phyloP scores from a whole-genome alignment of 352 stramenopile genomes.

The Pilasporangium apinafurcum region DNA sequence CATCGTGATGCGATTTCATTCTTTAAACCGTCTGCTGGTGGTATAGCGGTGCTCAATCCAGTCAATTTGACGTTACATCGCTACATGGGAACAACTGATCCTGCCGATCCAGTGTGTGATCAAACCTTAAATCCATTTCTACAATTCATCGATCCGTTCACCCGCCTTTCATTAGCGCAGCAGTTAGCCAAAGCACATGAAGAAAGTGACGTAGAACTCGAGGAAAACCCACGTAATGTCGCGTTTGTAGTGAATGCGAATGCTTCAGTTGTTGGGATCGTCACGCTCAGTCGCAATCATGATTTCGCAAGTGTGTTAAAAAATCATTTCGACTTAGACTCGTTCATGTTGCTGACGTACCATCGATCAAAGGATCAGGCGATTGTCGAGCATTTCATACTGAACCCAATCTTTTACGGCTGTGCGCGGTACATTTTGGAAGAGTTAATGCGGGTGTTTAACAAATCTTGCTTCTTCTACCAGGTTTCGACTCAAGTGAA shows the following conservation, averaged over 20 bases:
- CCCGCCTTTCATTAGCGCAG: slow-evolving; percentile 18
- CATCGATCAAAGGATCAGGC: slow-evolving; percentile 70
- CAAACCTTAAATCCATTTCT: slow-evolving; percentile 12
- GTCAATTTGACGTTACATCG: slow-evolving; percentile 30
- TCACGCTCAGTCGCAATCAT: slow-evolving; percentile 32
- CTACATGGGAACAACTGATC: slow-evolving; percentile 9
- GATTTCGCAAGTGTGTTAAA: slow-evolving; percentile 44
- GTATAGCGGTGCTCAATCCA: slow-evolving; percentile 17
- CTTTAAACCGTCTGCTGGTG: slow-evolving; percentile 25
- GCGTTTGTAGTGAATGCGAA: slow-evolving; percentile 59
- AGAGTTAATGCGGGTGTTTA: slow-evolving; percentile 73
- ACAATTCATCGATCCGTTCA: slow-evolving; percentile 15
- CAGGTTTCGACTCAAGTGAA: slow-evolving; percentile 20
- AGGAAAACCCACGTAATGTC: slow-evolving; percentile 58
- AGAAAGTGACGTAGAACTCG: slow-evolving; percentile 52
- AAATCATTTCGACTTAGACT: slow-evolving; percentile 60
- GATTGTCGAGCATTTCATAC: slow-evolving; percentile 46
- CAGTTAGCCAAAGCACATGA: slow-evolving; percentile 31
- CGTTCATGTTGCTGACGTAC: slow-evolving; percentile 50
- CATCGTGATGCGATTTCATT: slow-evolving; percentile 55
- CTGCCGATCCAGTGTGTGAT: slow-evolving; percentile 4
- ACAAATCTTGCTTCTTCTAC: slow-evolving; percentile 65
- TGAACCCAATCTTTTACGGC: slow-evolving; percentile 70
- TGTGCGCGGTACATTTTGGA: slow-evolving; percentile 62
- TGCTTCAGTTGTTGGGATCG: slow-evolving; percentile 27